These are phyloP conservation scores for Leucocoprinus birnbaumii DNA, from an alignment of 768 basidiomycete species.

Conservation along the genomic window DNA sequence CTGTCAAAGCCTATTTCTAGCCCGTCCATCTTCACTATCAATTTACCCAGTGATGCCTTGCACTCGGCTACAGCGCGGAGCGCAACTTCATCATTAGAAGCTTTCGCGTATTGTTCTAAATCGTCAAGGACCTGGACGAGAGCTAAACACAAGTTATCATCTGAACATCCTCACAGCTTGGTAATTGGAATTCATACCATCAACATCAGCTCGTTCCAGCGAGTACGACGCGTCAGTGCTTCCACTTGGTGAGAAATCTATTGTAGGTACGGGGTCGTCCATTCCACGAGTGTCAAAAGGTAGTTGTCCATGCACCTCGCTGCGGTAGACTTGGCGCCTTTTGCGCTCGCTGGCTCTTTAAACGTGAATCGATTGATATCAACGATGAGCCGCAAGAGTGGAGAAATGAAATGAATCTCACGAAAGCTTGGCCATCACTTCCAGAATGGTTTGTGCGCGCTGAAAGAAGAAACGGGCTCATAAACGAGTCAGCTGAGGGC, in stretches of 20 bases:
- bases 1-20: slow-evolving; percentile 81
- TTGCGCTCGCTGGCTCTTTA: slow-evolving; percentile 72
- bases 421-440: slow-evolving; percentile 88
- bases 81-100: slow-evolving; percentile 42
- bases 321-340: slow-evolving; percentile 80
- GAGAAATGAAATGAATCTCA: slow-evolving; percentile 35
- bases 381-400: neutral
- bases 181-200: slow-evolving; percentile 44
- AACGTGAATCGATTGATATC: neutral
- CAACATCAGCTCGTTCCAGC: slow-evolving; percentile 70
- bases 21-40: slow-evolving; percentile 74
- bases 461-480: slow-evolving; percentile 79
- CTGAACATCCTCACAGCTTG: slow-evolving; percentile 10
- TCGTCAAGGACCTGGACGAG: slow-evolving; percentile 63
- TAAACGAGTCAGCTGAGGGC: neutral
- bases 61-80: slow-evolving; percentile 61
- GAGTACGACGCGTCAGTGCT: slow-evolving; percentile 61
- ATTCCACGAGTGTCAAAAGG: slow-evolving; percentile 84
- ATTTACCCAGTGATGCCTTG: slow-evolving; percentile 59
- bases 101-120: slow-evolving; percentile 53
- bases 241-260: slow-evolving; percentile 78
- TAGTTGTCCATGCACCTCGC: slow-evolving; percentile 80
- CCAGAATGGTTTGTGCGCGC: slow-evolving; percentile 75
- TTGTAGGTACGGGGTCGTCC: slow-evolving; percentile 73
- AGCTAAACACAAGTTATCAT: slow-evolving; percentile 31